Base-by-base conservation (phyloP, 2,329 filamentous ascomycete species). In the Pseudopithomyces maydicus region DNA sequence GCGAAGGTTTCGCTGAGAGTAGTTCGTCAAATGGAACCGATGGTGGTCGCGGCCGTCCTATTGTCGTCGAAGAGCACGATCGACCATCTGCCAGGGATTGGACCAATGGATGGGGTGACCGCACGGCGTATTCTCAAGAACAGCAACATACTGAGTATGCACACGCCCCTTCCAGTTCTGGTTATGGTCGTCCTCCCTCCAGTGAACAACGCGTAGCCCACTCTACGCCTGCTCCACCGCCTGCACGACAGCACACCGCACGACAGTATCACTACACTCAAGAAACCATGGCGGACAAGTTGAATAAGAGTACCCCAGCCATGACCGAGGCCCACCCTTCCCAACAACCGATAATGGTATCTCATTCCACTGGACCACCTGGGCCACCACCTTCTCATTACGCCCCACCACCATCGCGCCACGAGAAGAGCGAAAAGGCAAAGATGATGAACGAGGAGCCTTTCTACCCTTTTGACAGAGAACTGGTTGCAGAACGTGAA, bases 361-460 rank as follows among this genome's bases (percentile, higher is more conserved):
- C 61, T 12, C 59, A 60, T 14, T 57, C 58, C n/a, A 52, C 57
- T 48, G 57, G 58, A 43, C 63, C 66, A 44, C 62, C 65, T 33
- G 60, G 52, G n/a, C 69, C 64, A 23, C 66, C 68, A 48, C 64
- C 66, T 33, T 52, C 66, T 12, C 66, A 66, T 44, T 69, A 66
- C 45, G 55, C 65, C 53, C 55, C 56, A 10, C 53, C 56, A 41
- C 62, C 62, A 2, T 48, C 48, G 14, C 42, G 67, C 63, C 64
- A 77, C 64, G 67, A 70, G 67, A 78, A 82, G 58, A 89, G 88
- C 1, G 91, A 97, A 72, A 95, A 95, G 76, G 90, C 96, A 58
- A 92, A 95, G 73, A 98, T 98, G 94, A 80, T 96, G 15, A 82
- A 83, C 32, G 91, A 91, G 12, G 84, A 90, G 39, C 84, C 86